phyloP scores from a whole-genome alignment of 2,329 filamentous ascomycete genomes.

The Arthroderma uncinatum region DNA sequence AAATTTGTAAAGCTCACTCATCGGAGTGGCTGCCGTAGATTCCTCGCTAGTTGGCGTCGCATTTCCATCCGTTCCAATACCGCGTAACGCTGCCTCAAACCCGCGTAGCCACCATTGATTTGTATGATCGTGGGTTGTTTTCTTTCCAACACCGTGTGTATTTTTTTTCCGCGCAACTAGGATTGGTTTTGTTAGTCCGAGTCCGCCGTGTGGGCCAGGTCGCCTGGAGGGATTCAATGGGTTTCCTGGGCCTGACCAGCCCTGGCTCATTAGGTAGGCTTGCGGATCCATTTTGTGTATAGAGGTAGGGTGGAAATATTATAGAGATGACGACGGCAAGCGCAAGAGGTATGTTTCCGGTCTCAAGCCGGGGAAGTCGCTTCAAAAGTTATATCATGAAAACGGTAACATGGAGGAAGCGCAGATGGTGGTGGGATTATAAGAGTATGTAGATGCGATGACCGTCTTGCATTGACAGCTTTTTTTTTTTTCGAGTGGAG shows the following conservation, averaged over 20 bases:
- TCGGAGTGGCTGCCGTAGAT: conserved; percentile 36
- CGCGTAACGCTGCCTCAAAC: conserved; percentile 81
- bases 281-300: conserved; percentile 60
- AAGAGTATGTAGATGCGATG: not conserved
- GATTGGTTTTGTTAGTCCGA: conserved; percentile 72
- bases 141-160: conserved; percentile 69
- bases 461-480: too few species aligned
- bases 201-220: conserved; percentile 46
- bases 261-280: conserved; percentile 70
- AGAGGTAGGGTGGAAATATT: not conserved
- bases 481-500: too few species aligned
- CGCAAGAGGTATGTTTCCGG: not conserved
- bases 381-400: not conserved
- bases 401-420: not conserved
- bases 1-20: conserved; percentile 58
- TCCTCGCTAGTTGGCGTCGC: conserved; percentile 46
- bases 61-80: conserved; percentile 53
- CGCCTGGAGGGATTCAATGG: conserved; percentile 60
- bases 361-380: not conserved
- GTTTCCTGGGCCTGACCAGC: conserved; percentile 82
- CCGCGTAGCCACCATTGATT: conserved; percentile 98
- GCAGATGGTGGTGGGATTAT: not conserved
- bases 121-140: conserved; percentile 48
- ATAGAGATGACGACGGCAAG: not conserved
- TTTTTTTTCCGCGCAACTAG: conserved; percentile 74